phyloP scores from a whole-genome alignment of 2,329 filamentous ascomycete species.

The Tolypocladium ovalisporum region DNA sequence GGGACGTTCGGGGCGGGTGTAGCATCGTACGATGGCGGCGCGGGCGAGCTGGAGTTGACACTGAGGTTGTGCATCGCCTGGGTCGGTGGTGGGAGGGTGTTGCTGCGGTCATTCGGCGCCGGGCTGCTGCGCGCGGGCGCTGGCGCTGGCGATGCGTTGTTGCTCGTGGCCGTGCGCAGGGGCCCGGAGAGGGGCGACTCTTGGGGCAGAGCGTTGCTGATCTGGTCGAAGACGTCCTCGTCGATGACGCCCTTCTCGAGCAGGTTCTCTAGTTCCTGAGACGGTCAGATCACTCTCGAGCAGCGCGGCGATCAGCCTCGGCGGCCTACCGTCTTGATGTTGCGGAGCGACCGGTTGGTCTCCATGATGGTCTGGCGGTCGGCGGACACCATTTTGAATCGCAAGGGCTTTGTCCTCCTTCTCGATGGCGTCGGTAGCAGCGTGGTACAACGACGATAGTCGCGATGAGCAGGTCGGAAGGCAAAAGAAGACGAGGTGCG shows the following conservation, averaged over 20 bases:
- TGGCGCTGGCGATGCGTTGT: constrained; percentile 18
- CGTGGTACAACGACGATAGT: not conserved
- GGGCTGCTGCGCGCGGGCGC: constrained; percentile 19
- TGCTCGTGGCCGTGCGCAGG: constrained; percentile 26
- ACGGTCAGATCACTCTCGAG: not conserved
- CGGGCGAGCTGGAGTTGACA: constrained; percentile 21
- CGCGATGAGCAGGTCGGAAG: not conserved
- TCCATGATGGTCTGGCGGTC: constrained; percentile 51
- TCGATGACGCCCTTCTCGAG: constrained; percentile 72
- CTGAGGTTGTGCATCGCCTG: constrained; percentile 32
- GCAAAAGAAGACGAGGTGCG: not conserved
- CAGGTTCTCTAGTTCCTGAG: constrained; percentile 84
- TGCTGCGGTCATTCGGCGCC: constrained; percentile 14
- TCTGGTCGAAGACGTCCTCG: constrained; percentile 62
- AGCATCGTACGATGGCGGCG: constrained; percentile 41
- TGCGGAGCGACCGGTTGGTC: constrained; percentile 77
- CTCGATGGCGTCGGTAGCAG: too few species aligned
- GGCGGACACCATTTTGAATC: constrained; percentile 29
- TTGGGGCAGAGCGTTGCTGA: constrained; percentile 63
- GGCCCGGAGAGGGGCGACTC: constrained; percentile 50
- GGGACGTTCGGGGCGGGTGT: constrained; percentile 32
- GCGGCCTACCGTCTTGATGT: constrained; percentile 63
- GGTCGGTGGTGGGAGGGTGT: constrained; percentile 15
- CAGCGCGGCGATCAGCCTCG: not conserved
- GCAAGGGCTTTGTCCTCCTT: not conserved